These are phyloP conservation scores for Leccinum imitatum DNA, from an alignment of 768 basidiomycete species.

Conservation along the genomic window DNA sequence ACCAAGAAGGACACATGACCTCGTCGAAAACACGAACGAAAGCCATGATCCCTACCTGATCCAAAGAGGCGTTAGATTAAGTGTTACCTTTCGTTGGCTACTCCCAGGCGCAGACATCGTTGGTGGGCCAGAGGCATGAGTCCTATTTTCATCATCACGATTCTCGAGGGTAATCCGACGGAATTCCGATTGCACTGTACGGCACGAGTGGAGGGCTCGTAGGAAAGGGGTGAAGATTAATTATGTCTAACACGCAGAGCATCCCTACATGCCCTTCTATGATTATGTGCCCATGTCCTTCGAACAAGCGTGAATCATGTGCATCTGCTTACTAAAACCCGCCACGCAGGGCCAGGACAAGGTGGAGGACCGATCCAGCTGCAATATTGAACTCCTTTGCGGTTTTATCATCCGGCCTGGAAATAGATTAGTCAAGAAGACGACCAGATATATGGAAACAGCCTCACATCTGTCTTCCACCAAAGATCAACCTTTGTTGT, in stretches of 20 bases:
- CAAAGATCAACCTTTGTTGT: constrained; percentile 92
- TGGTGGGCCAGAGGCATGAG: constrained; percentile 43
- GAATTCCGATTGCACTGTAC: constrained; percentile 3
- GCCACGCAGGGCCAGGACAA: constrained; percentile 94
- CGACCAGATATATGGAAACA: not conserved
- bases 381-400: constrained; percentile 80
- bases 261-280: constrained; percentile 26
- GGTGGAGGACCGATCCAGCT: constrained; percentile 86
- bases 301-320: constrained; percentile 11
- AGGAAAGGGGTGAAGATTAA: constrained; percentile 25
- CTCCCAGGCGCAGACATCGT: constrained; percentile 82
- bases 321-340: constrained; percentile 49
- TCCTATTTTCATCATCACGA: constrained; percentile 9
- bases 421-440: not conserved
- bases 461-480: constrained; percentile 89
- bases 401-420: constrained; percentile 88
- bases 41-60: constrained; percentile 38
- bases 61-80: constrained; percentile 59
- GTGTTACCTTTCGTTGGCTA: constrained; percentile 87
- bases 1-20: constrained; percentile 55
- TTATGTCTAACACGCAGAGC: constrained; percentile 31
- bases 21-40: constrained; percentile 42
- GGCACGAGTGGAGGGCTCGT: constrained; percentile 1
- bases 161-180: not conserved
- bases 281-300: constrained; percentile 22